Percentiles rank a stretch among this genome's conserved stretches.
phyloP scores from a whole-genome alignment of 140 eudicot species.

The Anethum foeniculum region DNA sequence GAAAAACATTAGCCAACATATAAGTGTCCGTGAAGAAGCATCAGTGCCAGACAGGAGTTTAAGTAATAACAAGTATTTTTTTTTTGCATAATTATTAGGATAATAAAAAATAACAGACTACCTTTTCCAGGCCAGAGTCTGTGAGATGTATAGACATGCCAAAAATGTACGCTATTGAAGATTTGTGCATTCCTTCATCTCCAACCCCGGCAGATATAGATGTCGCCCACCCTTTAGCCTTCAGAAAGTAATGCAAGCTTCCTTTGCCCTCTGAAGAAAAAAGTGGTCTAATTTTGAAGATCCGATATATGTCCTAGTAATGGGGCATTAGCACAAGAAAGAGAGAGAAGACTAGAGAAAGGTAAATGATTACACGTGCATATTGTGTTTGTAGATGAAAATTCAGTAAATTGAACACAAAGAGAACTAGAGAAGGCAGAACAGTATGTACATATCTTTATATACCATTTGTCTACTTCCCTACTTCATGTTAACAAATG shows the following conservation, averaged over 20 bases:
- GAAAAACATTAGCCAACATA: background rate
- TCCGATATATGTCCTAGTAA: background rate
- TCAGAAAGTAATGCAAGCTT: conserved; percentile 73
- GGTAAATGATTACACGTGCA: background rate
- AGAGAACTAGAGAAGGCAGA: background rate
- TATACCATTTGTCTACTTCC: background rate
- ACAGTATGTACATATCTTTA: background rate
- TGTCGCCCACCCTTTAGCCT: conserved; percentile 81
- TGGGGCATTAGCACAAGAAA: conserved; percentile 8
- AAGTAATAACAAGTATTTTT: background rate
- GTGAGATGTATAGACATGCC: conserved; percentile 89
- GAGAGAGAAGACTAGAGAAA: background rate
- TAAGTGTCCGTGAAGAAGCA: background rate
- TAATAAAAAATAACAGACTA: conserved; percentile 1
- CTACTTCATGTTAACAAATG: background rate
- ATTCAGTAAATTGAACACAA: background rate
- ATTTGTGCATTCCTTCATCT: conserved; percentile 86
- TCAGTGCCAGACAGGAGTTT: background rate
- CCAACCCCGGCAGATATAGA: conserved; percentile 97
- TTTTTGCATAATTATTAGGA: background rate
- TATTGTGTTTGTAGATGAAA: background rate
- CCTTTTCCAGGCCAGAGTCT: conserved; percentile 85
- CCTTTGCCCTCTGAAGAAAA: conserved; percentile 84
- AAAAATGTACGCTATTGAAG: conserved; percentile 82
- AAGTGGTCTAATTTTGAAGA: conserved; percentile 11